Evolutionary conservation across 2,329 filamentous ascomycete species (phyloP), one percentile per base, ranked within the genome.

Genomic region (Tolypocladium paradoxum): DNA sequence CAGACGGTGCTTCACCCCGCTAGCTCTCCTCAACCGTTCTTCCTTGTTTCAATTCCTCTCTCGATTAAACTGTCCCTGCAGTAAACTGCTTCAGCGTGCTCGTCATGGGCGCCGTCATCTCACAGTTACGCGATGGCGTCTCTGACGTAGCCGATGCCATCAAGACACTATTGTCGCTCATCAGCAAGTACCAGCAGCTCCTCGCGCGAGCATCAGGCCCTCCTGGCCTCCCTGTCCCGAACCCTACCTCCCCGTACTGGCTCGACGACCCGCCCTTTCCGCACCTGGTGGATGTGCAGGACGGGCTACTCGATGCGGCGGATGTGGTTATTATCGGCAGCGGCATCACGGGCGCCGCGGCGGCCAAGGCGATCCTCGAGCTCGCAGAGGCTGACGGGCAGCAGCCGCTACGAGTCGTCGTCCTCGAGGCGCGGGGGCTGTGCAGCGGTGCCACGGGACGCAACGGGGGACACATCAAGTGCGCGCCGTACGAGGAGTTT

Each of bases 271-370:
- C 74, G 49, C 72, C 74, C 0, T 72, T 69, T 59, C 71, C 72
- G 4, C 64, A 70, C 22, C 65, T 77, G 12, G 66, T 69, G 49
- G 57, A 70, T 48, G 59, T 64, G 2, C 64, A 64, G 34, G 56
- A 62, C 2, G 54, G 56, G 2, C 60, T 77, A 8, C 72, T 74
- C 0, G 46, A 58, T 2, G 60, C 65, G 7, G 72, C 70, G 6
- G 78, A 81, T 53, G 62, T 79, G 2, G 71, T 76, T 20, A 71
- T 81, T 40, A 73, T 81, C 56, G 77, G 79, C 24, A 79, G 76
- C 36, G 79, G 79, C 1, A 80, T 82, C 54, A 75, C 77, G 2
- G 76, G 71, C 11, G 71, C 69, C 5, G 59, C 64, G 1, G 57
- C 64, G 1, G 61, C 60, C 1, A 67, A 58, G 52, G 60, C 62